These are phyloP conservation scores for Kwoniella sp. DNA, from an alignment of 768 basidiomycete genomes.

Conservation along the genomic window DNA sequence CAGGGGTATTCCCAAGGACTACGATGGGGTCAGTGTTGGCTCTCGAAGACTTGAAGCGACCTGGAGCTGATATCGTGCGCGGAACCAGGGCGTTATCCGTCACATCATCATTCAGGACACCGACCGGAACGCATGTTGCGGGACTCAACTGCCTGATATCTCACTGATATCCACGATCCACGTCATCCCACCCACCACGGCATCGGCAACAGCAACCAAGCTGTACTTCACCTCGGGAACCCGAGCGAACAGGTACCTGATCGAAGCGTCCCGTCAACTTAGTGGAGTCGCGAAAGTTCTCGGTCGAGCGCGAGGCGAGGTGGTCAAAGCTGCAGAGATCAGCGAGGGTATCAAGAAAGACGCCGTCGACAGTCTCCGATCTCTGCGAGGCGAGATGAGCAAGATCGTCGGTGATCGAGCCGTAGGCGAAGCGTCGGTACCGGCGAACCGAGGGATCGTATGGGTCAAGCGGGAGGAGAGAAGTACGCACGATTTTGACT, in stretches of 20 bases:
- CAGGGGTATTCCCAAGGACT: constrained; percentile 47
- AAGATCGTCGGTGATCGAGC: constrained; percentile 16
- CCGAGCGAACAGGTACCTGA: constrained; percentile 64
- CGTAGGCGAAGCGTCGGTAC: background rate
- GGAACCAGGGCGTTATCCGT: constrained; percentile 57
- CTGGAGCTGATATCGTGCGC: background rate
- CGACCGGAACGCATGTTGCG: constrained; percentile 56
- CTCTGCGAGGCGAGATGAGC: constrained; percentile 25
- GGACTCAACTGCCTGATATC: constrained; percentile 37
- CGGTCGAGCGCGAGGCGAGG: constrained; percentile 64
- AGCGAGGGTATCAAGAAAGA: constrained; percentile 54
- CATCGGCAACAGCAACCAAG: constrained; percentile 65
- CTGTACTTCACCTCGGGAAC: constrained; percentile 80
- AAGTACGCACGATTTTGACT: constrained; percentile 47
- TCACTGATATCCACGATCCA: constrained; percentile 78
- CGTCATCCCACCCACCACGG: constrained; percentile 69
- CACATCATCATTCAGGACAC: constrained; percentile 76
- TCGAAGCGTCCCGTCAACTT: constrained; percentile 59
- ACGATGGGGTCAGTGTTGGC: constrained; percentile 39
- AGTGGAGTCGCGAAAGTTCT: constrained; percentile 60
- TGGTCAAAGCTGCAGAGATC: constrained; percentile 61
- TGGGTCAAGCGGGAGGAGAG: constrained; percentile 31
- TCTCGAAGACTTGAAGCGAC: background rate
- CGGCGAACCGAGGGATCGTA: constrained; percentile 12
- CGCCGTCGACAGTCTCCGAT: constrained; percentile 4